Evolutionary conservation across 306 rosid species (phyloP).

Genomic region (Benincasa hispida): DNA sequence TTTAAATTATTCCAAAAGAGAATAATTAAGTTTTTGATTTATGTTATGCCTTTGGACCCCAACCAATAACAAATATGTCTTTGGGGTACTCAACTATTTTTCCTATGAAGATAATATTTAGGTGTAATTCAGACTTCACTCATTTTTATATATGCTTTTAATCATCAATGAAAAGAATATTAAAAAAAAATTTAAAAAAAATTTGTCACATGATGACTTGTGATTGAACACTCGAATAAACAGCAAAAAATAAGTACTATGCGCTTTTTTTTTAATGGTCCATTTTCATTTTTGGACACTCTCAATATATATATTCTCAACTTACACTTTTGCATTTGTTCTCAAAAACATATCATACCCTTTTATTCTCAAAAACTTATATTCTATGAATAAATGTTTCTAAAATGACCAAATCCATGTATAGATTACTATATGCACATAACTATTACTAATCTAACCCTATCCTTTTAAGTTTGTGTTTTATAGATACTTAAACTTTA

Average conservation of each 20-base stretch:
- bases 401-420: neutral
- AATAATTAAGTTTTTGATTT: neutral
- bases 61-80: neutral
- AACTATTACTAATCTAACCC: no score
- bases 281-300: neutral
- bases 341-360: neutral
- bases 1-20: neutral
- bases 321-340: neutral
- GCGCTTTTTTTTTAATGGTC: neutral
- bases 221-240: no score
- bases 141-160: no score
- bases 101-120: no score
- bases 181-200: no score
- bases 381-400: neutral
- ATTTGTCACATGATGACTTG: no score
- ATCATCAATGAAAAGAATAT: no score
- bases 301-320: neutral
- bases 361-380: neutral
- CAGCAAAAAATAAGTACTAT: no score
- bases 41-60: neutral
- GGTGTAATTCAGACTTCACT: no score
- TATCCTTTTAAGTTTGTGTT: no score
- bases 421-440: neutral
- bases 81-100: neutral
- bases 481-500: no score